Percentiles rank a stretch among this genome's conserved stretches.
These are phyloP conservation scores for Vigna reflexopilosa DNA, from an alignment of 306 rosid species.

Conservation along the genomic window DNA sequence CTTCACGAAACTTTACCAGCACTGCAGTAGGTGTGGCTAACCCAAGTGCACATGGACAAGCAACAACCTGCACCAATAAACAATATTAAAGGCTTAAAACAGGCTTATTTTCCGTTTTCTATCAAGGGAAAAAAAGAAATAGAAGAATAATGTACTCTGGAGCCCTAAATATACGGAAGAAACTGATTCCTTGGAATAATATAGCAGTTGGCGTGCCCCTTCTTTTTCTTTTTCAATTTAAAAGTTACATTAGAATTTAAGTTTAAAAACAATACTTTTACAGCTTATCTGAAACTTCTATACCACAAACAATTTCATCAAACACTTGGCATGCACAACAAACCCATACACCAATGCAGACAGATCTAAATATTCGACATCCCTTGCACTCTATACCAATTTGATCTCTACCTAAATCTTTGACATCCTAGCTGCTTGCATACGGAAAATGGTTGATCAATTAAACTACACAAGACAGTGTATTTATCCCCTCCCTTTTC, in stretches of 20 bases:
- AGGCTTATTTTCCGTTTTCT: slow-evolving; percentile 5
- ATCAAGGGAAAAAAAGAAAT: slow-evolving; percentile 13
- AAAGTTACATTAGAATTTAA: slow-evolving; percentile 9
- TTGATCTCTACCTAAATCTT: slow-evolving; percentile 3
- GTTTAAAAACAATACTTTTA: slow-evolving; percentile 1
- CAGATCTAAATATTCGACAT: not conserved
- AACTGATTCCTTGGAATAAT: not conserved
- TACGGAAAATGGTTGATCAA: not conserved
- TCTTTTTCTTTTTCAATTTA: not conserved
- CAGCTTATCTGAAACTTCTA: slow-evolving; percentile 1
- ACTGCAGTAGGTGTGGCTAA: slow-evolving; percentile 99
- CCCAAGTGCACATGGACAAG: slow-evolving; percentile 99
- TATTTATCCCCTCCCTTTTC: not conserved
- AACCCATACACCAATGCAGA: not conserved
- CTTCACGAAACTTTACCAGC: slow-evolving; percentile 68
- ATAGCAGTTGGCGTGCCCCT: not conserved
- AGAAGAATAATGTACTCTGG: not conserved
- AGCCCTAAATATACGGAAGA: too few relatives aligned
- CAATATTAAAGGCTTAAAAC: slow-evolving; percentile 34
- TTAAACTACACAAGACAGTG: not conserved
- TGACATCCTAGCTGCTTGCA: not conserved
- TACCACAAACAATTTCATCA: not conserved
- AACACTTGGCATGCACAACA: not conserved
- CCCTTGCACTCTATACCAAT: not conserved
- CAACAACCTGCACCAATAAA: slow-evolving; percentile 77